These are phyloP conservation scores for Zarea fungicola DNA, from an alignment of 2,329 filamentous ascomycete genomes.

Conservation along the genomic window DNA sequence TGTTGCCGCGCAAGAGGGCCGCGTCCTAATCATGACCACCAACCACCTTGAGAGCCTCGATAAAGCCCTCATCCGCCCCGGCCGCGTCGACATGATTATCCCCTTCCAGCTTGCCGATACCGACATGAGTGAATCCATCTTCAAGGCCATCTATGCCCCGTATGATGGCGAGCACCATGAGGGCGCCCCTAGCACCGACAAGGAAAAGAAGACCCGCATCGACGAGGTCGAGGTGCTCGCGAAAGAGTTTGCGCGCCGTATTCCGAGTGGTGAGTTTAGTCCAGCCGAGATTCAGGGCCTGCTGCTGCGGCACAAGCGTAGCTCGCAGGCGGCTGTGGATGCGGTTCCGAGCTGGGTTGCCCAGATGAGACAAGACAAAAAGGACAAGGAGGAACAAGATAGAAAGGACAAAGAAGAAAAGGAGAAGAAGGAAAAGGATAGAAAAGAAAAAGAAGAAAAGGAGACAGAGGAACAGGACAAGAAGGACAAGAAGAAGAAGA, in stretches of 20 bases:
- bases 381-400: slow-evolving; percentile 38
- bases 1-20: slow-evolving; percentile 57
- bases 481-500: slow-evolving; percentile 20
- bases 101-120: slow-evolving; percentile 51
- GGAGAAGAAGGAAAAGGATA: slow-evolving; percentile 31
- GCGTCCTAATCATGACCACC: slow-evolving; percentile 62
- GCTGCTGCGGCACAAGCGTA: slow-evolving; percentile 51
- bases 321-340: slow-evolving; percentile 43
- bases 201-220: slow-evolving; percentile 18
- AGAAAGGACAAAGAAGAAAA: slow-evolving; percentile 36
- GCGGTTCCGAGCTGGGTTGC: slow-evolving; percentile 44
- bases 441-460: slow-evolving; percentile 27
- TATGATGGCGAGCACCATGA: slow-evolving; percentile 35
- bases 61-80: slow-evolving; percentile 57
- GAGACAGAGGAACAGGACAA: slow-evolving; percentile 25
- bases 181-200: slow-evolving; percentile 2
- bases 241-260: slow-evolving; percentile 40
- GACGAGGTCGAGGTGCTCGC: slow-evolving; percentile 43
- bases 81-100: slow-evolving; percentile 56
- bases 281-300: slow-evolving; percentile 58
- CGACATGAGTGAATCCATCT: slow-evolving; percentile 49
- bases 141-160: slow-evolving; percentile 53
- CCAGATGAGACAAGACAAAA: slow-evolving; percentile 44
- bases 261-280: slow-evolving; percentile 53
- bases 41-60: slow-evolving; percentile 58